These are phyloP conservation scores for Houttuynia cordata DNA, from an alignment of 164 flowering plant species.

Conservation along the genomic window DNA sequence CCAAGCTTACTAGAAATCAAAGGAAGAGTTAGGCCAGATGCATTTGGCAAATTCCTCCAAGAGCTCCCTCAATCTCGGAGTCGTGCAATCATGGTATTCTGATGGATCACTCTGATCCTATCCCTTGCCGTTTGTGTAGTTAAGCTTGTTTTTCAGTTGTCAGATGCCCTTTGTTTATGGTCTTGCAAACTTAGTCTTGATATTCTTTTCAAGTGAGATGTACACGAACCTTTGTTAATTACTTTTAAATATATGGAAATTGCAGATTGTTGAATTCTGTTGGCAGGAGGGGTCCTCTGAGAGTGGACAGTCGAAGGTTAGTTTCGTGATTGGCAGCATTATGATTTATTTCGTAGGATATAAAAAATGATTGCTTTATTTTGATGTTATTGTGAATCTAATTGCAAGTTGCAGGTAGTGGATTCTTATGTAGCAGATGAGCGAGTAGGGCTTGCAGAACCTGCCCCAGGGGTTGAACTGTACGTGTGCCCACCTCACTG, in stretches of 20 bases:
- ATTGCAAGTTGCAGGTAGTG: conserved; percentile 35
- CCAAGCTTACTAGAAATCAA: conserved; percentile 63
- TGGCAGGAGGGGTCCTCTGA: conserved; percentile 48
- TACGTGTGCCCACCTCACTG: conserved; percentile 68
- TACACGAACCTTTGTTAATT: too few relatives aligned
- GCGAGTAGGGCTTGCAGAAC: conserved; percentile 89
- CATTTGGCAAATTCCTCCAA: conserved; percentile 83
- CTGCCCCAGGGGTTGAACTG: conserved; percentile 63
- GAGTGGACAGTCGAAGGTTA: conserved; percentile 46
- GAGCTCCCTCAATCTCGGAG: conserved; percentile 82
- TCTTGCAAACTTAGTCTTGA: background rate
- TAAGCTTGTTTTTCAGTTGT: background rate
- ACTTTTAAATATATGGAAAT: background rate
- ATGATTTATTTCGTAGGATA: background rate
- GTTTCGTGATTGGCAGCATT: background rate
- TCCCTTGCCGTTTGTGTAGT: background rate
- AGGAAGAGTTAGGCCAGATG: conserved; percentile 89
- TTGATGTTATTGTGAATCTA: background rate
- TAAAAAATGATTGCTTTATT: too few relatives aligned
- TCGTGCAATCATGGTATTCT: conserved; percentile 93
- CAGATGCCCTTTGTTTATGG: background rate
- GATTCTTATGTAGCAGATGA: conserved; percentile 65
- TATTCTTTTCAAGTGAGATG: too few relatives aligned
- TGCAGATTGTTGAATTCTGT: conserved; percentile 59
- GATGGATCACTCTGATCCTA: too few relatives aligned